Percentiles rank a stretch among this genome's conserved stretches.
These are phyloP conservation scores for Nicotiana tabacum DNA, from an alignment of 257 asterid genomes.

Conservation along the genomic window DNA sequence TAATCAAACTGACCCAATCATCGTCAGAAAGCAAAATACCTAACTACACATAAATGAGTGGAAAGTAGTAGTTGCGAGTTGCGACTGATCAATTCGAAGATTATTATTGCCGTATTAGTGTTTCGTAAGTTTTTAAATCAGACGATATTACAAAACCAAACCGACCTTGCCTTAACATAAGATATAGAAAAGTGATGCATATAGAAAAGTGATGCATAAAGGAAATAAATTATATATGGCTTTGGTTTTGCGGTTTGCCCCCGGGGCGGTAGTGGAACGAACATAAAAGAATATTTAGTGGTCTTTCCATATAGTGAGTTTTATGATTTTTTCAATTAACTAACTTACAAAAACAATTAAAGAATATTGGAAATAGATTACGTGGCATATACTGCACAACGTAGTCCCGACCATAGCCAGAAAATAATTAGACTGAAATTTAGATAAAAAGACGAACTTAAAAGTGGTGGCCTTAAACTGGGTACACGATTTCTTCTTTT, in stretches of 20 bases:
- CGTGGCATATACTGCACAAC: background rate
- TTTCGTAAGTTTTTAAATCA: too few species aligned
- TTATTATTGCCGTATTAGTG: too few species aligned
- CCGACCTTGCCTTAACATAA: background rate
- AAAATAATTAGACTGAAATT: background rate
- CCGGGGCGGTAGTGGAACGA: background rate
- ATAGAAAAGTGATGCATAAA: too few species aligned
- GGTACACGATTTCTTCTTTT: background rate
- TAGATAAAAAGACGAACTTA: background rate
- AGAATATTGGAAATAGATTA: background rate
- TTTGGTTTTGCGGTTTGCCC: background rate
- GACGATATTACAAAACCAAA: background rate
- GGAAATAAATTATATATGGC: background rate
- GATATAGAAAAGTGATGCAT: too few species aligned
- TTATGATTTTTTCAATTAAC: background rate
- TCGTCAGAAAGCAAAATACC: too few species aligned
- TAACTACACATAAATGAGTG: too few species aligned
- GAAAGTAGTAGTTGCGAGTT: too few species aligned
- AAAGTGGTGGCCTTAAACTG: background rate
- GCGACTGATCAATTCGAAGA: too few species aligned
- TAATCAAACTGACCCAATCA: too few species aligned
- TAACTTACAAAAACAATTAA: background rate
- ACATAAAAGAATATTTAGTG: background rate
- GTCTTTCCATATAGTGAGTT: background rate
- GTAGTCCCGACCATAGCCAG: background rate